Evolutionary conservation across 441 rosid genomes (phyloP).

Genomic region (Euphorbia celastroides): DNA sequence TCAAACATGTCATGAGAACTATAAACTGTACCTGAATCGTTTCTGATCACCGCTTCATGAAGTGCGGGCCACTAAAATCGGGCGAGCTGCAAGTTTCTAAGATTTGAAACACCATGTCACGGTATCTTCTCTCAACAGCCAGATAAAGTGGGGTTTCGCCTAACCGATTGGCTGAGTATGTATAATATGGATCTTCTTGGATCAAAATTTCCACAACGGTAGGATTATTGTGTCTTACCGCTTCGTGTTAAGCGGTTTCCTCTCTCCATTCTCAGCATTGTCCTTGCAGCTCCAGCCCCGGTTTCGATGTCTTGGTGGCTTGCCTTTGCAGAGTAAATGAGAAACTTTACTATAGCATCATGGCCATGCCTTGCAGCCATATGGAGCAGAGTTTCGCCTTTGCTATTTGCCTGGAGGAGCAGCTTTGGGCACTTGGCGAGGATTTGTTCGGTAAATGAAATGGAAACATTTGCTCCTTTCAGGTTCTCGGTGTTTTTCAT

Average conservation of each 20-base stretch:
- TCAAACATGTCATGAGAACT: too few relatives aligned
- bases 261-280: slow-evolving; percentile 7
- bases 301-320: not conserved
- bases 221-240: not conserved
- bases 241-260: slow-evolving; percentile 14
- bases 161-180: not conserved
- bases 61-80: slow-evolving; percentile 17
- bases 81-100: not conserved
- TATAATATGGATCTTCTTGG: slow-evolving; percentile 13
- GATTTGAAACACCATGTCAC: not conserved
- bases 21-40: slow-evolving; percentile 12
- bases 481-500: not conserved
- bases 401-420: not conserved
- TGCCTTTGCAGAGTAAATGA: not conserved
- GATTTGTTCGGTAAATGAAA: not conserved
- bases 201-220: not conserved
- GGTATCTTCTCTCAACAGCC: slow-evolving; percentile 1
- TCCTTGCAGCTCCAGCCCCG: not conserved
- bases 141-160: slow-evolving; percentile 12
- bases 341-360: not conserved
- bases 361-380: slow-evolving; percentile 9
- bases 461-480: not conserved
- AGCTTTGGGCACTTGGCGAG: slow-evolving; percentile 11
- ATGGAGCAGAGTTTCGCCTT: slow-evolving; percentile 8
- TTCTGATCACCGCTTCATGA: slow-evolving; percentile 19